phyloP scores from a whole-genome alignment of 805 yeast genomes.

The Starmerella cellae region DNA sequence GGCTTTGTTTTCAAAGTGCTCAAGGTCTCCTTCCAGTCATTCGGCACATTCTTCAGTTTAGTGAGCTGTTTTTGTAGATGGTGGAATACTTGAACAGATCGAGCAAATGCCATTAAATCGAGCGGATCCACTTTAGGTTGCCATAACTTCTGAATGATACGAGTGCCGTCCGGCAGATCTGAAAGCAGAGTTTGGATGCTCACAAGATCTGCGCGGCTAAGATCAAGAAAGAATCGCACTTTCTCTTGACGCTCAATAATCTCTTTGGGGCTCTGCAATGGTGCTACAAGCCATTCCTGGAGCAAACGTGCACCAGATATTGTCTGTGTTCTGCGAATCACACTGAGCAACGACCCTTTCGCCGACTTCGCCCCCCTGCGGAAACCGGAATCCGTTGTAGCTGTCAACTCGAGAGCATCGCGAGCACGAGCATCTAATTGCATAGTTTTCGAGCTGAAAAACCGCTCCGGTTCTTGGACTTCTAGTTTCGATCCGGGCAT shows the following conservation, averaged over 20 bases:
- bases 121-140: slow-evolving; percentile 32
- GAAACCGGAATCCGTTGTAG: background rate
- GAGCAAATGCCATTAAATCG: slow-evolving; percentile 35
- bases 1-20: slow-evolving; percentile 12
- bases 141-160: slow-evolving; percentile 28
- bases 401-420: slow-evolving; percentile 43
- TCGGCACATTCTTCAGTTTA: background rate
- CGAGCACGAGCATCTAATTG: slow-evolving; percentile 52
- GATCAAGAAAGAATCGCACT: slow-evolving; percentile 33
- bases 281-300: slow-evolving; percentile 70
- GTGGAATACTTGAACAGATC: slow-evolving; percentile 30
- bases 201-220: slow-evolving; percentile 40
- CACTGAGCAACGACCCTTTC: slow-evolving; percentile 53
- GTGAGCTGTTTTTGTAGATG: slow-evolving; percentile 20
- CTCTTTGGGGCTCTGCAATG: slow-evolving; percentile 47
- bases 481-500: slow-evolving; percentile 54
- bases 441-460: slow-evolving; percentile 41
- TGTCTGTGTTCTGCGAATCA: slow-evolving; percentile 62
- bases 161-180: slow-evolving; percentile 35
- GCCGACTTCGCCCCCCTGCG: background rate
- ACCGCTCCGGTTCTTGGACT: slow-evolving; percentile 53
- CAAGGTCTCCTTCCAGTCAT: background rate
- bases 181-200: slow-evolving; percentile 44
- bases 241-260: slow-evolving; percentile 44
- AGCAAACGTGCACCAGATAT: slow-evolving; percentile 70